phyloP scores from a whole-genome alignment of 2,329 filamentous ascomycete species.

The Exophiala alcalophila region DNA sequence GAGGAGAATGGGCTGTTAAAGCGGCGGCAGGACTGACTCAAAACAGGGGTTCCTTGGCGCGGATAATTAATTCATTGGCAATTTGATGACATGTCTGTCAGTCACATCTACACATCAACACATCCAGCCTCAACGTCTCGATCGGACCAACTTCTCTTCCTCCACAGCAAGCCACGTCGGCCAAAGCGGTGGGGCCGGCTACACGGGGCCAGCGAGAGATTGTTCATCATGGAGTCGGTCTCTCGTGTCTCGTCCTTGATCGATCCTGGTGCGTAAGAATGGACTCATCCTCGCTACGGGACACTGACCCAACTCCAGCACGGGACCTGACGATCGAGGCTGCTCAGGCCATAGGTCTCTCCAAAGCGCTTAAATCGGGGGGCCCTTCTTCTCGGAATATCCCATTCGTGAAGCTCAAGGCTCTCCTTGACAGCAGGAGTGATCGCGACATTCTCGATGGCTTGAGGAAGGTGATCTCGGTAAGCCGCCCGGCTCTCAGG shows the following conservation, averaged over 20 bases:
- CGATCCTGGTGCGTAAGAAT: constrained; percentile 68
- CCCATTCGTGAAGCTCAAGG: constrained; percentile 83
- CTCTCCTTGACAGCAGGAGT: constrained; percentile 87
- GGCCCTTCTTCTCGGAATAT: constrained; percentile 63
- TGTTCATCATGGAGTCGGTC: constrained; percentile 79
- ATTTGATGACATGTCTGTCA: no score
- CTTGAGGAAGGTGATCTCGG: constrained; percentile 80
- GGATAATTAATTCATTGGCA: no score
- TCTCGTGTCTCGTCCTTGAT: constrained; percentile 89
- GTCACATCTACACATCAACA: no score
- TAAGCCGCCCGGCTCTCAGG: constrained; percentile 42
- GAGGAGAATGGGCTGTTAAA: no score
- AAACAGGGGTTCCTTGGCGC: no score
- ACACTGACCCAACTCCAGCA: constrained; percentile 54
- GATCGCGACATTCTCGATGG: constrained; percentile 93
- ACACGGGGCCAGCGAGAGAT: constrained; percentile 2
- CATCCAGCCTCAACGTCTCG: no score
- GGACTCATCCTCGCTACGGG: constrained; percentile 24
- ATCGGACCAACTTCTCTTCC: no score
- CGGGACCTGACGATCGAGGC: constrained; percentile 97
- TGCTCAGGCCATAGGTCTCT: constrained; percentile 74
- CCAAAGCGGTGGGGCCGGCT: no score
- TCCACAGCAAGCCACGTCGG: not conserved
- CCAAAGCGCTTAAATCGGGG: constrained; percentile 51
- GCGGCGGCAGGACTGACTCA: no score